Conservation (phyloP, 441 rosid species). For the Isatis lusitanica region DNA sequence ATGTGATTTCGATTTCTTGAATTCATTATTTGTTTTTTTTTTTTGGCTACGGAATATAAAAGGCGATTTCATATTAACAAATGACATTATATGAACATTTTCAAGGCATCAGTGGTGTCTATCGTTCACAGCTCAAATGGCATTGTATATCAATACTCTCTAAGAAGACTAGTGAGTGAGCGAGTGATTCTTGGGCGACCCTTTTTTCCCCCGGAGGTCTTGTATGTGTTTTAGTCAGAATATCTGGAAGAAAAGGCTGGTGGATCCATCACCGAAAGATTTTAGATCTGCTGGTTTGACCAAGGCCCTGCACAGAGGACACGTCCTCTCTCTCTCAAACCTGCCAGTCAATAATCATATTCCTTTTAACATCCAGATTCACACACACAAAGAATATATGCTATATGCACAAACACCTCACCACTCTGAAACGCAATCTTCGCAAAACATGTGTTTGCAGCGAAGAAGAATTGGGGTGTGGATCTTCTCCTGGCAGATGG, state of each 20-base stretch:
- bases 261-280: conserved; percentile 63
- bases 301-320: conserved; percentile 67
- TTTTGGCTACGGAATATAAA: neutral
- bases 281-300: conserved; percentile 56
- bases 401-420: conserved; percentile 38
- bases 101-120: conserved; percentile 30
- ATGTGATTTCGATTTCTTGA: neutral
- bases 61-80: conserved; percentile 37
- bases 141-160: conserved; percentile 28
- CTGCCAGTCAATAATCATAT: conserved; percentile 41
- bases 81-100: conserved; percentile 30
- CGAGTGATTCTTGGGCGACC: conserved; percentile 13
- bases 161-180: conserved; percentile 26
- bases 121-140: conserved; percentile 28
- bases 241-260: conserved; percentile 60
- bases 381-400: conserved; percentile 14
- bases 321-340: conserved; percentile 76
- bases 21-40: neutral
- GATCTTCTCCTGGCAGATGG: conserved; percentile 77
- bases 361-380: conserved; percentile 22
- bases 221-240: conserved; percentile 41
- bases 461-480: conserved; percentile 54
- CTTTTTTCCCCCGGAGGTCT: conserved; percentile 6
- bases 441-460: conserved; percentile 68
- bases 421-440: conserved; percentile 72